A percentile compares a stretch with the other conserved stretches of the same genome.
phyloP scores from a whole-genome alignment of 352 stramenopile species.

The Poterioochromonas sp. region DNA sequence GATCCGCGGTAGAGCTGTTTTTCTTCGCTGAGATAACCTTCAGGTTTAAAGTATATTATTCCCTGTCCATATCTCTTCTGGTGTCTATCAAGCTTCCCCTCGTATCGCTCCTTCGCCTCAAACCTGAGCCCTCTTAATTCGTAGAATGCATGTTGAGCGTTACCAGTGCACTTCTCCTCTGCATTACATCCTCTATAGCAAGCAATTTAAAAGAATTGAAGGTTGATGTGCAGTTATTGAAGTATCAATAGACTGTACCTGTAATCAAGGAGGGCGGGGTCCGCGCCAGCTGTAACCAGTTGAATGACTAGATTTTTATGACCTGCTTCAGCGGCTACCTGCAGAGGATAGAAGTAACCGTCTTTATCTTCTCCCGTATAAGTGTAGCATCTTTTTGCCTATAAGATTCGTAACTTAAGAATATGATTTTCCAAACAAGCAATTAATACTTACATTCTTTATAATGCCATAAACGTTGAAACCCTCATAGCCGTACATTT shows the following conservation, averaged over 20 bases:
- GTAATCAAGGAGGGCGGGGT: background rate
- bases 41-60: slow-evolving; percentile 11
- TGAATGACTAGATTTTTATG: slow-evolving; percentile 17
- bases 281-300: slow-evolving; percentile 13
- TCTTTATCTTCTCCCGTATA: slow-evolving; percentile 25
- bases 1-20: background rate
- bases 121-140: slow-evolving; percentile 13
- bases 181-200: background rate
- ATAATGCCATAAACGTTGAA: slow-evolving; percentile 4
- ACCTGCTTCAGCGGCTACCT: slow-evolving; percentile 13
- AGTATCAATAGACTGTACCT: background rate
- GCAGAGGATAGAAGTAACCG: slow-evolving; percentile 25
- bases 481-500: slow-evolving; percentile 26
- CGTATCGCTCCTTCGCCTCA: slow-evolving; percentile 5
- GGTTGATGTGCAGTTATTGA: background rate
- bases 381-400: slow-evolving; percentile 5
- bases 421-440: background rate
- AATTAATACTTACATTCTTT: slow-evolving; percentile 20
- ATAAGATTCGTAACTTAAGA: background rate
- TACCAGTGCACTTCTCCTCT: slow-evolving; percentile 15
- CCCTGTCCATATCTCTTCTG: background rate
- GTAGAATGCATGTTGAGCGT: slow-evolving; percentile 25
- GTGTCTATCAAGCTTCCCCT: background rate
- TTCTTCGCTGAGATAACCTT: slow-evolving; percentile 6
- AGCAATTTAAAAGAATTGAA: background rate